Base-by-base conservation (phyloP, 2,329 filamentous ascomycete genomes). In the Periconia sp. region DNA sequence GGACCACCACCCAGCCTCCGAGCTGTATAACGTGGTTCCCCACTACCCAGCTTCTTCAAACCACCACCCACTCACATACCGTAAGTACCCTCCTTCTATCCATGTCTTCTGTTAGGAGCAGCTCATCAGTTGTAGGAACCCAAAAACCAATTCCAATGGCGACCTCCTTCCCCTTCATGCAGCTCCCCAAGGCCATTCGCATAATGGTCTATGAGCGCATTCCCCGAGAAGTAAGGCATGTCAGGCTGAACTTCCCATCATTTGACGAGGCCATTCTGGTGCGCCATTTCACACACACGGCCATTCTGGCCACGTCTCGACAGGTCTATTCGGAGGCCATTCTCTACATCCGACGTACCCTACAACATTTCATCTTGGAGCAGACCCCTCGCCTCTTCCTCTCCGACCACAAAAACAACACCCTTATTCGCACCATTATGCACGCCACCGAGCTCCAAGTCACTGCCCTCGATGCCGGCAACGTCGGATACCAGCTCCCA, bases 131-230 rank as follows among this genome's bases (percentile, higher is more conserved):
- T 5, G 33, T 11, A 37, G 6, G 13, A 37, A 37, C 3, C 10
- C 23, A 8, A 37, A 13, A 11, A 14, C 3, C 33, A n/a, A 37
- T 3, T 11, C 6, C 33, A 14, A 37, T 37, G 33, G 33, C 33
- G 13, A 9, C 14, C 19, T 14, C 33, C 19, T 49, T 49, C 7
- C 46, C 31, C 6, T 49, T 49, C 46, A 37, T 49, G 46, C 20
- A 20, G n/a, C 46, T 49, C n/a, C 46, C 46, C 19, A 49, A 41
- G 23, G 46, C 33, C 1, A 41, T 49, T 33, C 46, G 46, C 3
- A 5, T 49, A 1, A 49, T 49, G 46, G 46, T 49, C 14, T 49
- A 49, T 41, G 46, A 49, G 11, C 31, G 46, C 13, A 17, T 49
- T 6, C 46, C 33, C 8, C 46, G 46, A 18, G 20, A 15, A 20